These are phyloP conservation scores for Microascus cirrosus DNA, from an alignment of 2,329 filamentous ascomycete species.

Conservation along the genomic window DNA sequence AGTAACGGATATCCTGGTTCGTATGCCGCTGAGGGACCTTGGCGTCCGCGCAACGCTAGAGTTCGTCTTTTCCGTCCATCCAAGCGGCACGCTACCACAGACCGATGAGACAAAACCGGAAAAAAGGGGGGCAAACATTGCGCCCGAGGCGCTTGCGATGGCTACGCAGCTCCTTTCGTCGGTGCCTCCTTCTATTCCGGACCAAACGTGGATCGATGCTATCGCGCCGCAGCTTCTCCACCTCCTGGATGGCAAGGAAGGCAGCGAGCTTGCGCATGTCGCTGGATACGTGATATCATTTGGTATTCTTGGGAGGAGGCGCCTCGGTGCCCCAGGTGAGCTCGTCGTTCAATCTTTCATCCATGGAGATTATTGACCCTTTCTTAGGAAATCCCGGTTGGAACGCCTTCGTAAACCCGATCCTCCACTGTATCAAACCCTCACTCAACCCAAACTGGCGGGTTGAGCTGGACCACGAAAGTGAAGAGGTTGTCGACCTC, in stretches of 20 bases:
- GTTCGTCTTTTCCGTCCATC: constrained; percentile 60
- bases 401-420: constrained; percentile 47
- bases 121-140: constrained; percentile 51
- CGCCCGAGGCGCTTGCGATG: constrained; percentile 55
- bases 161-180: constrained; percentile 50
- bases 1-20: constrained; percentile 45
- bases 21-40: constrained; percentile 47
- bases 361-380: neutral
- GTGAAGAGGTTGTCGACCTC: constrained; percentile 32
- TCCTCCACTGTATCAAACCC: constrained; percentile 41
- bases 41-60: constrained; percentile 59
- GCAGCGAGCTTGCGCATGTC: constrained; percentile 44
- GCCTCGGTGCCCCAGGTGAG: constrained; percentile 50
- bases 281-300: constrained; percentile 53
- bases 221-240: constrained; percentile 50
- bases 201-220: constrained; percentile 47
- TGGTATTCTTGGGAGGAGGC: constrained; percentile 53
- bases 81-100: constrained; percentile 27
- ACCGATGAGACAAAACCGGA: constrained; percentile 23
- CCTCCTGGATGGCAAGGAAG: constrained; percentile 50
- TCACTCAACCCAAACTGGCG: constrained; percentile 12
- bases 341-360: neutral
- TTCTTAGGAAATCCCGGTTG: constrained; percentile 44
- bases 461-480: constrained; percentile 10
- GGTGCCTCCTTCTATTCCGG: constrained; percentile 40